Conservation (phyloP, 768 basidiomycete genomes). For the Tulasnella sp. region DNA sequence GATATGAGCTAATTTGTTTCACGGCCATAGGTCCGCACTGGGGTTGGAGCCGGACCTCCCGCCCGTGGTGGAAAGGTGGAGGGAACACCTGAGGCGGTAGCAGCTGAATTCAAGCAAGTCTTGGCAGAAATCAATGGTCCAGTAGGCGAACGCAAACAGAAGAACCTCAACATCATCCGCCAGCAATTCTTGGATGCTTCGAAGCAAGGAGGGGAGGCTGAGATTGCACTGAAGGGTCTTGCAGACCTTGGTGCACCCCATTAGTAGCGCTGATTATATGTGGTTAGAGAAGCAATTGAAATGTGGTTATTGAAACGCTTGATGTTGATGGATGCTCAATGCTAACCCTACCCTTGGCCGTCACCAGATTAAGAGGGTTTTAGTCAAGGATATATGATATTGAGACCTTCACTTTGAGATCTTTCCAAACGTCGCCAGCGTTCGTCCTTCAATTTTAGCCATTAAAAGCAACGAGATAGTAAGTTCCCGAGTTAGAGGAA, state of each 20-base stretch:
- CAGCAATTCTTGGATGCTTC: neutral
- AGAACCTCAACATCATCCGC: neutral
- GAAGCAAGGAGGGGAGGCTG: neutral
- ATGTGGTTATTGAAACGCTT: too few species aligned
- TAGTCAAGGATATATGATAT: too few species aligned
- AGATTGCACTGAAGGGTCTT: neutral
- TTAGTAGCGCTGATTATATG: too few species aligned
- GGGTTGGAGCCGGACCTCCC: neutral
- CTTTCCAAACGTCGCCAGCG: too few species aligned
- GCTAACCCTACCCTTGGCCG: too few species aligned
- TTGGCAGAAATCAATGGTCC: neutral
- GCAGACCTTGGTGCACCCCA: neutral
- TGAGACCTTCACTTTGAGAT: too few species aligned
- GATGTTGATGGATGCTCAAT: too few species aligned
- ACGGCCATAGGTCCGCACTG: conserved; percentile 1
- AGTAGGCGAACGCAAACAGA: conserved; percentile 4
- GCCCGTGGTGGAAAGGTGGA: neutral
- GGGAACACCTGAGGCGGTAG: conserved; percentile 1
- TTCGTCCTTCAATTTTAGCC: too few species aligned
- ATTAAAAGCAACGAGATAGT: too few species aligned
- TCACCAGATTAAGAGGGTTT: too few species aligned
- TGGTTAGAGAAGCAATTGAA: too few species aligned
- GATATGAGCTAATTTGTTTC: neutral
- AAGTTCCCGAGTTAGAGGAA: too few species aligned
- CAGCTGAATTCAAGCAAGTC: neutral